phyloP scores from a whole-genome alignment of 2,329 filamentous ascomycete genomes.

The Colletotrichum nymphaeae region DNA sequence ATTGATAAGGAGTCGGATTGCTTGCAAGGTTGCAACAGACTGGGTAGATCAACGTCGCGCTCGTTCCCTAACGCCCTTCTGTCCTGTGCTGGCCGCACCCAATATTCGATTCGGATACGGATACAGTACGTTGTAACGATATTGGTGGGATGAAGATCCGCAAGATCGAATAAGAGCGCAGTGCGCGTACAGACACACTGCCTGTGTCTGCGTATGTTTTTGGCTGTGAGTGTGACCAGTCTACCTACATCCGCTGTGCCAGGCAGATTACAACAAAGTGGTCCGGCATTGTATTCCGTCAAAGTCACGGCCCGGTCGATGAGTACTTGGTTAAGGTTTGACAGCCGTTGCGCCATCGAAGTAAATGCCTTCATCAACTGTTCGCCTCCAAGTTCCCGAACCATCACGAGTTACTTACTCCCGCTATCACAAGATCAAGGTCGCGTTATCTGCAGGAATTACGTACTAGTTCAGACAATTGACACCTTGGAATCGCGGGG shows the following conservation, averaged over 20 bases:
- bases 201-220: background rate
- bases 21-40: background rate
- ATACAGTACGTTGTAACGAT: background rate
- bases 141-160: background rate
- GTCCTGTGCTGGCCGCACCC: background rate
- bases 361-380: background rate
- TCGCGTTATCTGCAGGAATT: slow-evolving; percentile 7
- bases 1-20: background rate
- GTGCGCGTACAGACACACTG: background rate
- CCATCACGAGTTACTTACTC: background rate
- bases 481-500: background rate
- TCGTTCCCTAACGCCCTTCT: background rate
- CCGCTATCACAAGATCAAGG: background rate
- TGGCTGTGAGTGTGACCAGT: background rate
- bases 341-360: background rate
- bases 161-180: background rate
- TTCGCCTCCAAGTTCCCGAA: background rate
- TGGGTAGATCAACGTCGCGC: background rate
- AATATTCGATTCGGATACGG: background rate
- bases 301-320: background rate
- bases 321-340: background rate
- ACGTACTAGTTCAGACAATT: slow-evolving; percentile 5
- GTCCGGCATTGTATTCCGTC: background rate
- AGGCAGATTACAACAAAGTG: background rate
- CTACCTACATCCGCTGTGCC: too few species aligned